Base-by-base conservation (phyloP, 371 early-diverging fungal species). In the Thermomucor indicae-seudaticae region DNA sequence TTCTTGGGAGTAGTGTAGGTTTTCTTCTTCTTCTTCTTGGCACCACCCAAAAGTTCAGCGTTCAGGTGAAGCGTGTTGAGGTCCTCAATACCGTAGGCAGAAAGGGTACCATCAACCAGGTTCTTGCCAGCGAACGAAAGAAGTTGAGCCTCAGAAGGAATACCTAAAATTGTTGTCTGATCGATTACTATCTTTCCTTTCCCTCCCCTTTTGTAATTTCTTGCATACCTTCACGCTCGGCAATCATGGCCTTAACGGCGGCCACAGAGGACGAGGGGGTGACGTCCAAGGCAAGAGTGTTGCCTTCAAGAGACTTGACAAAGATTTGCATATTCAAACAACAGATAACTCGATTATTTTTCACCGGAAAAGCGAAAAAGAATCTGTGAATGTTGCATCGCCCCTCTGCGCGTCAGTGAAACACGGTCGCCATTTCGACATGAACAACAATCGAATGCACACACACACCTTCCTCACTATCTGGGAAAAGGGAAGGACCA, bases 1-100 rank as follows among this genome's bases (percentile, higher is more conserved):
- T 96, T 96, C 93, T 97, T 96, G 81, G 98, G 98, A 62, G 98
- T 97, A 67, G 96, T 97, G 89, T 97, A 96, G 64, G 85, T 88
- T 92, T 97, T 96, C 93, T 96, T 96, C 89, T 95, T 97, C 61
- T 91, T 83, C 91, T 95, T 95, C 91, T 97, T 97, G 77, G 80
- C 96, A 92, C 95, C 95, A 87, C 95, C 84, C 62, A 81, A 70
- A 46, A 81, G 69, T 49, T 81, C 82, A 51, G 74, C 74, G 70
- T 81, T 81, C 49, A 95, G 72, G 84, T 94, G 92, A 52, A 94
- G 83, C 51, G 95, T 93, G 61, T 88, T 84, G 81, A 92, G 90
- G 79, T 89, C 86, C 69, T 89, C 90, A 64, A 93, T 89, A 80
- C 91, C 92, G 72, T 88, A 87, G 63, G 74, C 65, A 40, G 81